phyloP scores from a whole-genome alignment of 805 yeast species.

The Hanseniaspora valbyensis region DNA sequence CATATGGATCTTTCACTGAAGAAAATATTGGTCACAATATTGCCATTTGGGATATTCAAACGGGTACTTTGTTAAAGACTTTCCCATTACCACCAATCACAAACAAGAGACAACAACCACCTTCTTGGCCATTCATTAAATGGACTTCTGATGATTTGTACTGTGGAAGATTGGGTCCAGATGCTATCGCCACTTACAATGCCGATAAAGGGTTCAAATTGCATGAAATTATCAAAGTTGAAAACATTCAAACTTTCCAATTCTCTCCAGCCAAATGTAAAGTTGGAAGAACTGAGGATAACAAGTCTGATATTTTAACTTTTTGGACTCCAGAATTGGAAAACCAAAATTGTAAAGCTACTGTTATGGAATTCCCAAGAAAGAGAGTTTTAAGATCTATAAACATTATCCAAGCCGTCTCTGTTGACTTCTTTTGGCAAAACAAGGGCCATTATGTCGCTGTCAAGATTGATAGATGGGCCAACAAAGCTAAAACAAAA shows the following conservation, averaged over 20 bases:
- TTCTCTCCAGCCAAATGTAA: slow-evolving; percentile 85
- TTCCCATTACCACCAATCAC: slow-evolving; percentile 60
- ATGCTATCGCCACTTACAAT: slow-evolving; percentile 84
- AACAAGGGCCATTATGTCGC: slow-evolving; percentile 70
- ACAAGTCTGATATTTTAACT: slow-evolving; percentile 57
- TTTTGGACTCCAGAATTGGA: slow-evolving; percentile 94
- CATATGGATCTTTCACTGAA: slow-evolving; percentile 69
- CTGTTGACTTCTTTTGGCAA: slow-evolving; percentile 91
- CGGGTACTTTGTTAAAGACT: slow-evolving; percentile 76
- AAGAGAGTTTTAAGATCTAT: slow-evolving; percentile 78
- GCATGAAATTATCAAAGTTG: slow-evolving; percentile 69
- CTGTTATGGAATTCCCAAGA: slow-evolving; percentile 76
- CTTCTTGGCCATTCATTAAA: slow-evolving; percentile 92
- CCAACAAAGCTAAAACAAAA: slow-evolving; percentile 89
- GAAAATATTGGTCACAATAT: slow-evolving; percentile 87
- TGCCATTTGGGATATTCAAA: slow-evolving; percentile 80
- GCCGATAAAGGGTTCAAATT: slow-evolving; percentile 60
- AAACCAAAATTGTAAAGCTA: slow-evolving; percentile 91
- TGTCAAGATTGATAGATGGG: slow-evolving; percentile 87
- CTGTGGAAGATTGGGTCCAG: slow-evolving; percentile 92
- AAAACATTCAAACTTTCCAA: slow-evolving; percentile 80
- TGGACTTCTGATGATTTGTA: slow-evolving; percentile 90
- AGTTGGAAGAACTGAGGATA: slow-evolving; percentile 34
- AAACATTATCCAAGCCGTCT: slow-evolving; percentile 87
- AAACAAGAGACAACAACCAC: slow-evolving; percentile 37